Base-by-base conservation (phyloP, 2,329 filamentous ascomycete genomes). In the Ophidiomyces ophidiicola region DNA sequence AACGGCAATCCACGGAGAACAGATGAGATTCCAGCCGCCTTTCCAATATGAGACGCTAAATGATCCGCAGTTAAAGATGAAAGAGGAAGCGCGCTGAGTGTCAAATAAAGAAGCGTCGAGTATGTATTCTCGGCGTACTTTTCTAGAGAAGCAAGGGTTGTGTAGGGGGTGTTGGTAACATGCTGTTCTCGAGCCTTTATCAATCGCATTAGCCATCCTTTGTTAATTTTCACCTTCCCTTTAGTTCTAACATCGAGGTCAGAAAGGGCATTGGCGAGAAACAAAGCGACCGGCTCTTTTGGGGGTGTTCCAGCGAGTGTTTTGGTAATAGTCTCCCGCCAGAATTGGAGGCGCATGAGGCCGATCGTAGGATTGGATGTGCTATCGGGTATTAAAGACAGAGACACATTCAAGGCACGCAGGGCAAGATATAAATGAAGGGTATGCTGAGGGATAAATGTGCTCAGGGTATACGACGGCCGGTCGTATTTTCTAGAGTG, bases 61-160 rank as follows among this genome's bases (percentile, higher is more conserved):
- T 98, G 90, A 53, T 98, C 90, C 29, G 86, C 76, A 17, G 87
- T 80, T 52, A 94, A 71, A 1, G 83, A 92, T 6, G 78, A 74
- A 53, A 94, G 68, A 0, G 85, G 82, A 41, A 94, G 63, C 5
- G 80, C 71, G 12, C 84, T 84, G 25, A 96, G 66, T 0, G 82
- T 88, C 46, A 92, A 71, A 58, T 98, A 98, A 61, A 93, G 76
- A 31, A 96, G 68, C 0, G 85, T 93, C 12, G 86, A 86, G 62
- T 96, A 96, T 1, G 90, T 96, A 51, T 86, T 86, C 61, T 98
- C 90, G 1, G 84, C 84, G 54, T 96, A 94, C 32, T 76, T 79
- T 54, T 98, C 90, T 36, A 96, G 64, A 1, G 77, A 72, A 2
- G 74, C 70, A 32, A 96, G 59, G 34, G 66, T 80, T 0, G 81